phyloP scores from a whole-genome alignment of 2,329 filamentous ascomycete genomes.

The Penicillium brasilianum region DNA sequence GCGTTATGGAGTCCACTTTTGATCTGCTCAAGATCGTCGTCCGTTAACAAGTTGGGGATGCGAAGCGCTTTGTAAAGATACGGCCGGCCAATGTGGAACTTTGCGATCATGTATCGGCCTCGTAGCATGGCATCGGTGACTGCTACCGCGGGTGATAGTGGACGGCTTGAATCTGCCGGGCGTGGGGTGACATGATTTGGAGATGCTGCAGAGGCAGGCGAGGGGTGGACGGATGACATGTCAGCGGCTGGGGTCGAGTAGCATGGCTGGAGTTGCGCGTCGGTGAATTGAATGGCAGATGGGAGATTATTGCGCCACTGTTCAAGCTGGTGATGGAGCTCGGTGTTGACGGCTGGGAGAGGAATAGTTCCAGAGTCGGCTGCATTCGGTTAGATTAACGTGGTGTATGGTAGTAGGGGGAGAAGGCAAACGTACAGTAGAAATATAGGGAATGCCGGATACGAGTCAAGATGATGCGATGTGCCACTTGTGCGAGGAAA shows the following conservation, averaged over 20 bases:
- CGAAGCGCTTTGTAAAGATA: conserved; percentile 51
- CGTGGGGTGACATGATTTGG: conserved; percentile 29
- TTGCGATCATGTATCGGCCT: conserved; percentile 44
- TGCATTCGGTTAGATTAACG: conserved; percentile 20
- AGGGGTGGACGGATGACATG: conserved; percentile 28
- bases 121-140: conserved; percentile 47
- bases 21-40: conserved; percentile 48
- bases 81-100: conserved; percentile 49
- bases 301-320: conserved; percentile 61
- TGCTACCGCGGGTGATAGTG: conserved; percentile 41
- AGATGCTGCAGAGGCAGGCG: conserved; percentile 27
- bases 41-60: conserved; percentile 42
- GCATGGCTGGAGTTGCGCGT: conserved; percentile 26
- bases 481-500: conserved; percentile 61
- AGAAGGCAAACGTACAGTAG: conserved; percentile 44
- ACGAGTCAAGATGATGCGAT: conserved; percentile 61
- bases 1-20: conserved; percentile 45
- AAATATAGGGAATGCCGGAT: conserved; percentile 58
- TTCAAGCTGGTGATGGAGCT: conserved; percentile 61
- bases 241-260: conserved; percentile 28
- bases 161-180: conserved; percentile 27
- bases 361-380: conserved; percentile 52
- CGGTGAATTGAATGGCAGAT: conserved; percentile 52
- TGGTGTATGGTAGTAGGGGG: not conserved
- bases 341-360: conserved; percentile 55